Conservation (phyloP, 306 rosid species). For the Gillenia trifoliata region DNA sequence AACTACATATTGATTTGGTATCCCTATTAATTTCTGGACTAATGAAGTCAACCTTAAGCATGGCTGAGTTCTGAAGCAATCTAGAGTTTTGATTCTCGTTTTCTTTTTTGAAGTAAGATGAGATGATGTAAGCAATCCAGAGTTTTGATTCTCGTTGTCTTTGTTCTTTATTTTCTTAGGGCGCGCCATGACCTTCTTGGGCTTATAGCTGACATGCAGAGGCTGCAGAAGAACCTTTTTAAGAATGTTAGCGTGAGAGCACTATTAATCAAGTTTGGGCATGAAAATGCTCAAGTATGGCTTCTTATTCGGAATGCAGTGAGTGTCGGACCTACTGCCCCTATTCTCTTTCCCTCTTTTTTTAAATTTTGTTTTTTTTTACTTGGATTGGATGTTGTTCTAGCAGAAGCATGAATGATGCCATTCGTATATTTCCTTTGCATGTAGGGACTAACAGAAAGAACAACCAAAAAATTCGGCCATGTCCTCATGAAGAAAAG, state of each 20-base stretch:
- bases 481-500: not conserved
- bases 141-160: too few species aligned
- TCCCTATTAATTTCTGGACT: not conserved
- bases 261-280: not conserved
- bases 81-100: not conserved
- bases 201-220: not conserved
- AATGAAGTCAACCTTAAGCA: not conserved
- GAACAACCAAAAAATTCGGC: not conserved
- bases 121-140: not conserved
- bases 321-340: not conserved
- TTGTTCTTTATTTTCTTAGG: not conserved
- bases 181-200: not conserved
- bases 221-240: not conserved
- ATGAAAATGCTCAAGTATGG: not conserved
- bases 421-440: not conserved
- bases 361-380: too few species aligned
- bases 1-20: not conserved
- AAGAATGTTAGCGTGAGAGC: not conserved
- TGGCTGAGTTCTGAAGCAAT: not conserved
- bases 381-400: not conserved
- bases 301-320: constrained; percentile 2
- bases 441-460: not conserved
- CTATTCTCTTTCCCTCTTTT: not conserved
- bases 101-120: not conserved
- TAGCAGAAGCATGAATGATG: not conserved